Conservation (phyloP, 495 filamentous ascomycete species). For the Bathelium albidoporum region DNA sequence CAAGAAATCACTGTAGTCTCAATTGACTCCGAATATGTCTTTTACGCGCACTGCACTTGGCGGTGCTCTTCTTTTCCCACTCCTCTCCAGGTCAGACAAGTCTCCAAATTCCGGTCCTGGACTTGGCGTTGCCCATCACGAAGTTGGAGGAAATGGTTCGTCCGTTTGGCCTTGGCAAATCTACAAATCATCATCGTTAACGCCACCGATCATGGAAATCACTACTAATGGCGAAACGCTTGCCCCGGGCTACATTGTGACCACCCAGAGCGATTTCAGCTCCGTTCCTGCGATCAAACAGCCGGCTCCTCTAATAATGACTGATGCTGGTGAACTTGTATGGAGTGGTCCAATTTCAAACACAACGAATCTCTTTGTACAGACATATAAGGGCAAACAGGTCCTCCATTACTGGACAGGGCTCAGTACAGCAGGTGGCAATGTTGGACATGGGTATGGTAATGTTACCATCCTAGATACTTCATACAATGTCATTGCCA, state of each 20-base stretch:
- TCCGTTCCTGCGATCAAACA: not conserved
- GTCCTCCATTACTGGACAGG: conserved; percentile 15
- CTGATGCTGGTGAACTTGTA: conserved; percentile 12
- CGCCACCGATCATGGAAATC: conserved; percentile 15
- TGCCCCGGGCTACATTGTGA: conserved; percentile 13
- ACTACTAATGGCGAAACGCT: conserved; percentile 8
- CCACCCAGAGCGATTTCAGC: conserved; percentile 1
- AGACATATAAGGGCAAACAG: conserved; percentile 6
- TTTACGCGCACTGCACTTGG: not conserved
- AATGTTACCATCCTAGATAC: conserved; percentile 14
- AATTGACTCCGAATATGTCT: too few species aligned
- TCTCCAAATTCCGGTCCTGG: not conserved
- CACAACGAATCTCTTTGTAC: conserved; percentile 4
- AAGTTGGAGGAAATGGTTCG: not conserved
- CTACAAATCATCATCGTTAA: conserved; percentile 11
- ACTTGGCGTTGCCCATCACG: not conserved
- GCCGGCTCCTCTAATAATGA: conserved; percentile 7
- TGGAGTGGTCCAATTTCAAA: not conserved
- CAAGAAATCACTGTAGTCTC: too few species aligned
- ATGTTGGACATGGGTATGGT: conserved; percentile 17
- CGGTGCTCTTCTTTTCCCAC: not conserved
- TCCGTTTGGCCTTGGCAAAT: conserved; percentile 9
- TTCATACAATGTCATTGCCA: conserved; percentile 11
- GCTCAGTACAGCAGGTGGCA: conserved; percentile 2
- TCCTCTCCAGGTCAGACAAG: not conserved